Conservation (phyloP, 1,284 basidiomycete genomes). For the Cutaneotrichosporon mucoides region DNA sequence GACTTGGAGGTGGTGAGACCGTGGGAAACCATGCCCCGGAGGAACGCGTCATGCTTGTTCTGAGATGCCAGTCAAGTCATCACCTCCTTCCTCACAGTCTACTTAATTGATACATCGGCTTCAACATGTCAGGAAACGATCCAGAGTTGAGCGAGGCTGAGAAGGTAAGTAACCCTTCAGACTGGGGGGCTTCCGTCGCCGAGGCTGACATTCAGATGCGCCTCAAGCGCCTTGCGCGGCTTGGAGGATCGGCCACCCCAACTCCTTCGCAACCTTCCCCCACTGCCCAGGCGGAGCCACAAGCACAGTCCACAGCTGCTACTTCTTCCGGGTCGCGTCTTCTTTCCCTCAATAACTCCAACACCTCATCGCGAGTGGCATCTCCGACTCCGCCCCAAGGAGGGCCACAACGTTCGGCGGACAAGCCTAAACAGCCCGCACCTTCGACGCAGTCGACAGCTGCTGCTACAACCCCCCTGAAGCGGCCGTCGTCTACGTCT, state of each 20-base stretch:
- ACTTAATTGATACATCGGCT: too few relatives aligned
- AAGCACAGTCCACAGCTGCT: background rate
- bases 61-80: too few relatives aligned
- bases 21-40: background rate
- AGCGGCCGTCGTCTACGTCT: background rate
- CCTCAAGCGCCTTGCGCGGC: constrained; percentile 74
- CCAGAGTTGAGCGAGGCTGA: constrained; percentile 39
- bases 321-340: constrained; percentile 3
- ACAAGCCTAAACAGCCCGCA: constrained; percentile 16
- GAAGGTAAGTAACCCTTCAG: constrained; percentile 28
- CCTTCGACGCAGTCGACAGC: constrained; percentile 30
- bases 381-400: background rate
- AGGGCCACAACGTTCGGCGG: constrained; percentile 18
- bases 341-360: constrained; percentile 7
- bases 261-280: constrained; percentile 34
- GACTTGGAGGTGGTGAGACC: background rate
- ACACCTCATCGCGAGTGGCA: background rate
- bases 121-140: constrained; percentile 30
- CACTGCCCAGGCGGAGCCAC: constrained; percentile 30
- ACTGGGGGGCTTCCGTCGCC: background rate
- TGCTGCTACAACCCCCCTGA: constrained; percentile 4
- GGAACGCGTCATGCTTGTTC: constrained; percentile 3
- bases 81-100: background rate
- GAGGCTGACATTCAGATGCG: constrained; percentile 62
- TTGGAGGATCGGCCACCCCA: constrained; percentile 50